phyloP scores from a whole-genome alignment of 306 rosid species.

The Inga laurina region DNA sequence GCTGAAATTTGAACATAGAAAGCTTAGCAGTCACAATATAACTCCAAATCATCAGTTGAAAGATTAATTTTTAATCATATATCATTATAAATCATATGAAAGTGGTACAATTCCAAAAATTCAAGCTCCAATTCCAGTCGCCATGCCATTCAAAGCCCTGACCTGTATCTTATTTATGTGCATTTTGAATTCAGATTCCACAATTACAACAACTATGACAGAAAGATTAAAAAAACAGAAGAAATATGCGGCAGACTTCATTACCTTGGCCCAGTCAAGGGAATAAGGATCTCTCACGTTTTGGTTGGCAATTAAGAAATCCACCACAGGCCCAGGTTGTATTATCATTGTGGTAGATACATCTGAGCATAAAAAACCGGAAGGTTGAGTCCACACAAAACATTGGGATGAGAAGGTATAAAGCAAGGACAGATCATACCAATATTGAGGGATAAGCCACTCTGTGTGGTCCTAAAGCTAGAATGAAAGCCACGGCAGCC shows the following conservation, averaged over 20 bases:
- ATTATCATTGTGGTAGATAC: conserved; percentile 95
- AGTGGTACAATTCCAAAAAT: not conserved
- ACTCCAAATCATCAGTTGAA: not conserved
- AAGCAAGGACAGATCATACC: conserved; percentile 42
- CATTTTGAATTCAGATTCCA: not conserved
- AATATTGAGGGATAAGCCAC: conserved; percentile 85
- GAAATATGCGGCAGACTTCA: not conserved
- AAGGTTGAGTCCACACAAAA: conserved; percentile 10
- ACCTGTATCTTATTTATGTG: not conserved
- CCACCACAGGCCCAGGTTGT: conserved; percentile 91
- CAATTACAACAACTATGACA: not conserved
- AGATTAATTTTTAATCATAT: not conserved
- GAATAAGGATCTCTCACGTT: conserved; percentile 76
- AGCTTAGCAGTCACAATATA: not conserved
- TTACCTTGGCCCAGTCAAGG: conserved; percentile 92
- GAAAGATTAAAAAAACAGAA: not conserved
- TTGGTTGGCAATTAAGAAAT: conserved; percentile 82
- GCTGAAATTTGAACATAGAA: not conserved
- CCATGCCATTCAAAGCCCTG: not conserved
- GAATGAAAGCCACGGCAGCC: conserved; percentile 97
- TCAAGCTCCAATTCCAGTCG: not conserved
- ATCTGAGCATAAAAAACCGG: conserved; percentile 45
- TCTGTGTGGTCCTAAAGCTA: conserved; percentile 89
- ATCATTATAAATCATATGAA: not conserved
- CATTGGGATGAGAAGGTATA: not conserved